phyloP scores from a whole-genome alignment of 352 stramenopile species.

The Peronospora destructor region DNA sequence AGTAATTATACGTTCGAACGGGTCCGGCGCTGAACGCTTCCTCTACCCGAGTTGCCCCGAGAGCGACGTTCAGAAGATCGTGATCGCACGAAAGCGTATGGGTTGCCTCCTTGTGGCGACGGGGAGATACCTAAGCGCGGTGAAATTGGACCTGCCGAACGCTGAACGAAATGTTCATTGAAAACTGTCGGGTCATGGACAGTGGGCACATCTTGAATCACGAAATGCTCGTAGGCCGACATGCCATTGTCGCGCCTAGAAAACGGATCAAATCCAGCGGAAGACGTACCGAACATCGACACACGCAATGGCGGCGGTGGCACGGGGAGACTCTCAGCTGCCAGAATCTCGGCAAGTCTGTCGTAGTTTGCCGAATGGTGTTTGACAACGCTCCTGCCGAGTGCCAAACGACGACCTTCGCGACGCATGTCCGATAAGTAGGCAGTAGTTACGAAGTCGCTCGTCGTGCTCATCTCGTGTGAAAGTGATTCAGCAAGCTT shows the following conservation, averaged over 20 bases:
- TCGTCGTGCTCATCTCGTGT: constrained; percentile 41
- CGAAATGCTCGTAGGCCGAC: constrained; percentile 63
- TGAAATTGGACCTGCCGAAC: constrained; percentile 7
- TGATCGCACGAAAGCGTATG: constrained; percentile 17
- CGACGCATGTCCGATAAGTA: constrained; percentile 52
- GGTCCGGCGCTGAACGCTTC: constrained; percentile 10
- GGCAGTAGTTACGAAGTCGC: constrained; percentile 37
- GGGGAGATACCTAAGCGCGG: constrained; percentile 21
- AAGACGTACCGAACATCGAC: constrained; percentile 59
- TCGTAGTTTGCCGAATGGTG: constrained; percentile 62
- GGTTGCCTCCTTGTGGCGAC: constrained; percentile 11
- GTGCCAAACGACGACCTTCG: constrained; percentile 29
- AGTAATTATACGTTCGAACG: constrained; percentile 13
- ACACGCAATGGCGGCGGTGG: constrained; percentile 51
- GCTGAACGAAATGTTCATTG: constrained; percentile 36
- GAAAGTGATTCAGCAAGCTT: constrained; percentile 34
- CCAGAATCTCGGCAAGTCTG: constrained; percentile 31
- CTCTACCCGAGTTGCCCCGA: constrained; percentile 5
- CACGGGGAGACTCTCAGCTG: constrained; percentile 37
- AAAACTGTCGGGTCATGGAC: constrained; percentile 37
- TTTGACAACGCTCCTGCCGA: constrained; percentile 52
- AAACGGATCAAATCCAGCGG: constrained; percentile 48
- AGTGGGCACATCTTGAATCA: constrained; percentile 38
- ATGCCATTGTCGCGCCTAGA: constrained; percentile 25
- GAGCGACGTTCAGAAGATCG: constrained; percentile 7